phyloP scores from a whole-genome alignment of 805 yeast species.

The Zygosaccharomyces bisporus region DNA sequence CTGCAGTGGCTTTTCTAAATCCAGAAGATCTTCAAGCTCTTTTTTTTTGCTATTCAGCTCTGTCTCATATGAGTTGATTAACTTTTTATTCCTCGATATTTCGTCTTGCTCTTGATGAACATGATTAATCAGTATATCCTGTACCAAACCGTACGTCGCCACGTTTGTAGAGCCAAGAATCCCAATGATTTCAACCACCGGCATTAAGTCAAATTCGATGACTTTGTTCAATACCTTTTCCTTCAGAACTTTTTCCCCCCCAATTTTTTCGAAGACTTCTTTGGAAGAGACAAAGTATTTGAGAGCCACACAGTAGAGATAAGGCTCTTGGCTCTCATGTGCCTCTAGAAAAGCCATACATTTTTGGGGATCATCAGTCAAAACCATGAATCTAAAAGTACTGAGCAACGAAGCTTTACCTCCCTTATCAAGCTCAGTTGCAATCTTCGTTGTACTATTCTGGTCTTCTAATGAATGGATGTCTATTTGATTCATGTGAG shows the following conservation, averaged over 20 bases:
- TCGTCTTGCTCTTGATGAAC: conserved; percentile 59
- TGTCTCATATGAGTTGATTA: conserved; percentile 60
- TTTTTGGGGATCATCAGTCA: conserved; percentile 51
- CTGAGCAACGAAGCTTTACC: conserved; percentile 26
- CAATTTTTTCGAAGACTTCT: conserved; percentile 47
- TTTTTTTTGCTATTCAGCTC: conserved; percentile 58
- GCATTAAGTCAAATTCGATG: conserved; percentile 48
- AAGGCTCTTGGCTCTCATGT: conserved; percentile 60
- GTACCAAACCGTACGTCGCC: conserved; percentile 68
- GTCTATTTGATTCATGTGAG: conserved; percentile 40
- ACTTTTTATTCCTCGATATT: conserved; percentile 60
- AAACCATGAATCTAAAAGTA: conserved; percentile 60
- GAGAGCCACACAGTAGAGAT: conserved; percentile 62
- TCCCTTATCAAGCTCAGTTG: conserved; percentile 36
- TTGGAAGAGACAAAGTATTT: conserved; percentile 57
- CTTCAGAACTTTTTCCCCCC: conserved; percentile 45
- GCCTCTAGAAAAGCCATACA: conserved; percentile 55
- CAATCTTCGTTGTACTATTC: conserved; percentile 21
- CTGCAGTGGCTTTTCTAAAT: conserved; percentile 40
- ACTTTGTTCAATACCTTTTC: conserved; percentile 50
- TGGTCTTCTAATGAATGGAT: conserved; percentile 39
- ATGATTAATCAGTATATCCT: conserved; percentile 60
- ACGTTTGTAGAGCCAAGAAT: conserved; percentile 58
- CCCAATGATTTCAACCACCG: conserved; percentile 76
- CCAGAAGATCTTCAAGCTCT: conserved; percentile 49